A percentile compares a stretch with the other conserved stretches of the same genome.
phyloP scores from a whole-genome alignment of 495 filamentous ascomycete genomes.

The Daldinia concentrica region DNA sequence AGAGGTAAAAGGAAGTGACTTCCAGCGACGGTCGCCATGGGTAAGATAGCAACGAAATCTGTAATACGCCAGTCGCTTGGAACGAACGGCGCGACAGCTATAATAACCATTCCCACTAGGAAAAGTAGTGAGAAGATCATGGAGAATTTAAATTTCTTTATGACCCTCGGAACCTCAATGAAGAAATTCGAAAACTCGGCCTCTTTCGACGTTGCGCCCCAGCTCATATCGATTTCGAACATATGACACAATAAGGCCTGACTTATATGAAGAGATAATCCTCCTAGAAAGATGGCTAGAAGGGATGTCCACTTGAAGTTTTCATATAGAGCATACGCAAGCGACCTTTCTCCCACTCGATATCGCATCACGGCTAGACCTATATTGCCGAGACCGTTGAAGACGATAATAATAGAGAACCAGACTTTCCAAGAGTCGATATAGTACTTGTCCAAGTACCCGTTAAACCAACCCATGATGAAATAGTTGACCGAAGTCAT shows the following conservation, averaged over 20 bases:
- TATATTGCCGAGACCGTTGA: constrained; percentile 73
- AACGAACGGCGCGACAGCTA: constrained; percentile 70
- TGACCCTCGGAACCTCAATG: constrained; percentile 78
- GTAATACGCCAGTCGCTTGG: constrained; percentile 74
- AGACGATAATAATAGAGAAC: constrained; percentile 76
- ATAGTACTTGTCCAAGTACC: constrained; percentile 78
- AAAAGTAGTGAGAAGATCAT: constrained; percentile 71
- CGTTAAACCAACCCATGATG: constrained; percentile 78
- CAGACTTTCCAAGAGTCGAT: constrained; percentile 80
- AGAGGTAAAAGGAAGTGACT: constrained; percentile 78
- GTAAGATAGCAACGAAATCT: constrained; percentile 83
- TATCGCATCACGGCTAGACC: constrained; percentile 73
- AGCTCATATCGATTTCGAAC: constrained; percentile 78
- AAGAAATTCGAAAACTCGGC: constrained; percentile 81
- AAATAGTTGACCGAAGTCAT: constrained; percentile 83
- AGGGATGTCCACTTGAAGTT: constrained; percentile 79
- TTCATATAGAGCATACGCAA: constrained; percentile 66
- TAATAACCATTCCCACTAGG: constrained; percentile 71
- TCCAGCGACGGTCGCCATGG: constrained; percentile 75
- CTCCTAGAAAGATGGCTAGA: constrained; percentile 74
- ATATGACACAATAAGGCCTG: constrained; percentile 75
- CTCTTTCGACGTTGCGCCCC: constrained; percentile 77
- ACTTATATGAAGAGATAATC: constrained; percentile 72
- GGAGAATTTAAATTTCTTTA: constrained; percentile 80
- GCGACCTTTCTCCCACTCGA: constrained; percentile 66